These are phyloP conservation scores for Mycena indigotica DNA, from an alignment of 768 basidiomycete species.

Conservation along the genomic window DNA sequence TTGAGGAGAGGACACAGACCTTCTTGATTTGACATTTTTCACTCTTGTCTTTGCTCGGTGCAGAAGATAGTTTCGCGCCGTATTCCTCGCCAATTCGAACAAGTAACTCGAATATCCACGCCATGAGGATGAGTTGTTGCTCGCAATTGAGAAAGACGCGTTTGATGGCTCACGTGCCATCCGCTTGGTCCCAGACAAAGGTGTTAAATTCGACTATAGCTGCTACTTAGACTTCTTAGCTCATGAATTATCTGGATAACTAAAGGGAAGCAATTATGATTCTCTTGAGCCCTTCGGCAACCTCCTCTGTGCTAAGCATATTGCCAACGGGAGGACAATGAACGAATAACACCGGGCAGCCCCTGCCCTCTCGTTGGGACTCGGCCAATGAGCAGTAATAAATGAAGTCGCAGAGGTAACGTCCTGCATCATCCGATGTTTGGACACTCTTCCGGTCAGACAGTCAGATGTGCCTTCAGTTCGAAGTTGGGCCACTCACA, in stretches of 20 bases:
- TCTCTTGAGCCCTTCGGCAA: neutral
- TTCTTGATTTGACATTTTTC: neutral
- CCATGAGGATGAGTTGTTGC: too few relatives aligned
- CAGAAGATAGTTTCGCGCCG: neutral
- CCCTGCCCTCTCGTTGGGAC: slow-evolving; percentile 50
- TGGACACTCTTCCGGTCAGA: slow-evolving; percentile 59
- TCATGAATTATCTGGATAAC: too few relatives aligned
- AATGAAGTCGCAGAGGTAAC: slow-evolving; percentile 76
- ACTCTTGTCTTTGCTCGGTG: neutral
- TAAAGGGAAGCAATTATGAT: neutral
- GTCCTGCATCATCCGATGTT: slow-evolving; percentile 74
- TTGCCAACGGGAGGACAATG: slow-evolving; percentile 72
- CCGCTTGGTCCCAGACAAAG: neutral
- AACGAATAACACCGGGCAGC: slow-evolving; percentile 62
- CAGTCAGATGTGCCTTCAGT: slow-evolving; percentile 6
- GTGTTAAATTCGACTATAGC: too few relatives aligned
- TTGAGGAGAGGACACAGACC: neutral
- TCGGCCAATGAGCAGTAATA: slow-evolving; percentile 79
- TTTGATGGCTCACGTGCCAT: too few relatives aligned
- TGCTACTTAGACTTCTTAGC: too few relatives aligned
- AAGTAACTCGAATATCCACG: neutral
- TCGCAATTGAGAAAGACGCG: too few relatives aligned
- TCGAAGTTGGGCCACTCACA: neutral
- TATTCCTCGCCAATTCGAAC: neutral
- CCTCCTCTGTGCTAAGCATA: slow-evolving; percentile 4